These are phyloP conservation scores for Gymnopilus dilepis DNA, from an alignment of 768 basidiomycete species.

Conservation along the genomic window DNA sequence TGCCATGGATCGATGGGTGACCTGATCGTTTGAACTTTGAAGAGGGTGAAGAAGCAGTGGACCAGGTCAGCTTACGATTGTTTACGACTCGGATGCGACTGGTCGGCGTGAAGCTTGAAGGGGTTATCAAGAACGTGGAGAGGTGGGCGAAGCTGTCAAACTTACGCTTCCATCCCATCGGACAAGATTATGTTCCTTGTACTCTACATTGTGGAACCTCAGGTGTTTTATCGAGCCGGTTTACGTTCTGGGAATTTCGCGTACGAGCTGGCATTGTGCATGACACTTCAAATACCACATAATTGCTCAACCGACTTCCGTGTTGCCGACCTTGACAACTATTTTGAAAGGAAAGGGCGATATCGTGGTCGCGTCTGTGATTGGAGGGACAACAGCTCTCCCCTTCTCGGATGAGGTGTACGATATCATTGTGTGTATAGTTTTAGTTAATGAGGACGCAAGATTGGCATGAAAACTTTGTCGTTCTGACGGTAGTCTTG, in stretches of 20 bases:
- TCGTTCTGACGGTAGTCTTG: conserved; percentile 31
- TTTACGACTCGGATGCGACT: no score
- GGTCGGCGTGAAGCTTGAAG: no score
- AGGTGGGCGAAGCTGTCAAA: no score
- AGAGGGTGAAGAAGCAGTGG: no score
- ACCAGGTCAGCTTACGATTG: no score
- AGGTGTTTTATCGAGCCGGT: background rate
- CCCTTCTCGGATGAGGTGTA: conserved; percentile 83
- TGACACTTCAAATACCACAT: background rate
- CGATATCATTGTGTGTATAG: conserved; percentile 72
- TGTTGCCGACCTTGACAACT: conserved; percentile 67
- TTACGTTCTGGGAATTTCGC: background rate
- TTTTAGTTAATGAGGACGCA: conserved; percentile 63
- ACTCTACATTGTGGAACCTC: background rate
- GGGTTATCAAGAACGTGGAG: no score
- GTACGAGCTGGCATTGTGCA: background rate
- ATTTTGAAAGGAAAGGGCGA: conserved; percentile 84
- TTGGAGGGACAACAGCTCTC: conserved; percentile 75
- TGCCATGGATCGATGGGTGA: no score
- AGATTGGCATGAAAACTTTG: conserved; percentile 64
- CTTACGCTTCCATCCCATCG: background rate
- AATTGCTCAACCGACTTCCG: conserved; percentile 51
- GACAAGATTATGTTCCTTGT: background rate
- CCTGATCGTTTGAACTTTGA: no score
- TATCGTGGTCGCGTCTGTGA: conserved; percentile 76